Base-by-base conservation (phyloP, 2,329 filamentous ascomycete genomes). In the Drechslerella stenobrocha region DNA sequence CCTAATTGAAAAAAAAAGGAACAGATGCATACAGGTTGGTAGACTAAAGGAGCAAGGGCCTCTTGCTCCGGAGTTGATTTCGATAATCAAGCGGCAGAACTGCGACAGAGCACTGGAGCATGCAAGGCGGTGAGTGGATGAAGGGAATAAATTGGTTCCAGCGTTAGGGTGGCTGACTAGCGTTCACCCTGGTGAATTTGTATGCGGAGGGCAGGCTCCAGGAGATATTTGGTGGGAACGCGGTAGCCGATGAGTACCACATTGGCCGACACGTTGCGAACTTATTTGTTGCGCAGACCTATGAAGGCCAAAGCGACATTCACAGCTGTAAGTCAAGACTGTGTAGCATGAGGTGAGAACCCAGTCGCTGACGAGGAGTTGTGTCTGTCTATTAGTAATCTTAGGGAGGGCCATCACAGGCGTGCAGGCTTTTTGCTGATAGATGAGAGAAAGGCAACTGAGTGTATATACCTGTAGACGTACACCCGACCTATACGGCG, bases 221-320 rank as follows among this genome's bases (percentile, higher is more conserved):
- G 77, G 93, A 98, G 79, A 84, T 98, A 20, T 96, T 98, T 78
- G 93, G 93, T 61, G 93, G 93, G 26, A 98, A 98, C 75, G 93
- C 93, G n/a, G 90, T 93, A 50, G 96, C 90, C 74, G 93, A 98
- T 74, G 93, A 98, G 79, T 98, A 97, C 75, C 85, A 86, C 70
- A 96, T 98, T 74, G 93, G 90, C 13, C 84, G 93, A 70, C 93
- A 97, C 79, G 93, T 96, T 64, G 87, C 92, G 59, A 98, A 98
- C 76, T 77, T 98, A 70, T 98, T 95, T 77, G 93, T 98, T 53
- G 95, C 92, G 56, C 92, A 97, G 79, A 97, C 92, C 1, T 98
- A 98, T 73, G 93, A 98, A 79, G 93, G 93, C 20, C 93, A 97
- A 78, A 96, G 91, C 75, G 93, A 97, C 78, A 97, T 97, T 75